Percentiles rank a stretch among this genome's conserved stretches.
These are phyloP conservation scores for Wickerhamiella sergipiensis DNA, from an alignment of 805 yeast species.

Conservation along the genomic window DNA sequence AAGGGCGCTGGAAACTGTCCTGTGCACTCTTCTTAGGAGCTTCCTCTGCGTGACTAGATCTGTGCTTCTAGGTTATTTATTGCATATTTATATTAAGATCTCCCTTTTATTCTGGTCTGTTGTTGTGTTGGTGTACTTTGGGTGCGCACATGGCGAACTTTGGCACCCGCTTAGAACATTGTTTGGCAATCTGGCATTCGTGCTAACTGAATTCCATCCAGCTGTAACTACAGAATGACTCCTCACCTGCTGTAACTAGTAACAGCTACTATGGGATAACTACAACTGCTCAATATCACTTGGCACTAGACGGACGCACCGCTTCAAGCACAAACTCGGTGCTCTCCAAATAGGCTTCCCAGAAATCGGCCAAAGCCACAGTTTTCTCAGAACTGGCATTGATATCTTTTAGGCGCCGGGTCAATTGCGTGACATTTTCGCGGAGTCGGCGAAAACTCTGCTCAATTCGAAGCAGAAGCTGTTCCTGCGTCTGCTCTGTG, in stretches of 20 bases:
- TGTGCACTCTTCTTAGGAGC: constrained; percentile 50
- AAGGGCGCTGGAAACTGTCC: constrained; percentile 84
- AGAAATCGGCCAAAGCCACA: background rate
- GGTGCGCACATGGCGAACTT: no score
- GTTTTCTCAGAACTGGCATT: background rate
- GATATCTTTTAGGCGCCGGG: background rate
- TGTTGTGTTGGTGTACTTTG: no score
- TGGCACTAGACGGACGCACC: no score
- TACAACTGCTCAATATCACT: no score
- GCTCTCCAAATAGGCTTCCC: constrained; percentile 1
- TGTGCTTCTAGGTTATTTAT: no score
- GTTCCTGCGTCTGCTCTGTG: background rate
- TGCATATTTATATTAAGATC: background rate
- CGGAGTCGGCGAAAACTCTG: background rate
- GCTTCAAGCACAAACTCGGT: background rate
- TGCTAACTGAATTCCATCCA: no score
- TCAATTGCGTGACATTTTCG: background rate
- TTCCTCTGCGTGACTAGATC: no score
- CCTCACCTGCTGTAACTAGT: no score
- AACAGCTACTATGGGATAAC: no score
- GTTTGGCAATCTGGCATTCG: no score
- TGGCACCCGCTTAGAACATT: no score
- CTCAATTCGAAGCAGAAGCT: background rate
- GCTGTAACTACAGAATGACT: no score
- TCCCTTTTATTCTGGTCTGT: background rate